Base-by-base conservation (phyloP, 2,329 filamentous ascomycete genomes). In the Nothopassalora personata region DNA sequence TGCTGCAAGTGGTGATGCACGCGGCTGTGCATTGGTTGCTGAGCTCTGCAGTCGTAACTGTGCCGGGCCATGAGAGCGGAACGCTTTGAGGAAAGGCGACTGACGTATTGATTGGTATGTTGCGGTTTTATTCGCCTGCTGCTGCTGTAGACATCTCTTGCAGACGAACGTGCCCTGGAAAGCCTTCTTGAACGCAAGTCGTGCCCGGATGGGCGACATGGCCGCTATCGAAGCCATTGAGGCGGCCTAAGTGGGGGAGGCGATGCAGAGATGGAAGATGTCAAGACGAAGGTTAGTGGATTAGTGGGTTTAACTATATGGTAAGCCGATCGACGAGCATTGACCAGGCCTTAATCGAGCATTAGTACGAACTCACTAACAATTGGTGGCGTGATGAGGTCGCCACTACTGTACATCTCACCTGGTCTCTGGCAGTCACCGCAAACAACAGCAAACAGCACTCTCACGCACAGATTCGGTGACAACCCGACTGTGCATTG, bases 1-100 rank as follows among this genome's bases (percentile, higher is more conserved):
- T 2, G 67, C 65, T 45, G 61, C 68, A 5, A 74, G 67, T 0
- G 73, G 72, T 1, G 72, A 73, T 34, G 63, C 45, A n/a, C 58
- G 33, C 23, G 64, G 43, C 19, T 58, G 36, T 27, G 62, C 59
- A 30, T 65, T 33, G 43, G 51, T 54, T 43, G 63, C 48, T 2
- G 70, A 65, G 58, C 60, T 66, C 30, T 70, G 64, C 51, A 59
- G 53, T 56, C 64, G 54, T 19, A 60, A 51, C 30, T 65, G 61
- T 45, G 61, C 50, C 53, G 65, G 64, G 8, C 64, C 59, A 52
- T 62, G 64, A 46, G 65, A 62, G 51, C 68, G 66, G 61, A 74
- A 74, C 51, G 72, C 72, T 23, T 60, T 58, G 11, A 74, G 65
- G 61, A 72, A 74, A 4, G 71, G 70, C 45, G 70, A 70, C 51